Percentiles rank a stretch among this genome's conserved stretches.
Conservation (phyloP, 305 asterid genomes). For the Fraxinus dipetala region DNA sequence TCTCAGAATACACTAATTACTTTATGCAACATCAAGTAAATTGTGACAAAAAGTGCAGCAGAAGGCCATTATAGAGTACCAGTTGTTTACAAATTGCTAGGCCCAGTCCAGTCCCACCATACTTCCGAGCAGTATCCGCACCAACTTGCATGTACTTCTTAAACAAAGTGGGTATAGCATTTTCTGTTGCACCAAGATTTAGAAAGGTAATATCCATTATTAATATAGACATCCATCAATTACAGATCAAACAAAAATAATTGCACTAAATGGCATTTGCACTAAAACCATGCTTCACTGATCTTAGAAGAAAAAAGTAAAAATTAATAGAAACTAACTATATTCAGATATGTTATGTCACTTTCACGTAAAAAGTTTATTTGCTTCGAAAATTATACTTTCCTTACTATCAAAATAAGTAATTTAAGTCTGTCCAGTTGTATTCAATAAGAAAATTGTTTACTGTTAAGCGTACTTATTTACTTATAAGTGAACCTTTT, state of each 20-base stretch:
- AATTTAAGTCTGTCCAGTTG: background rate
- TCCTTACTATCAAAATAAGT: background rate
- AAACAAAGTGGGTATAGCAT: slow-evolving; percentile 68
- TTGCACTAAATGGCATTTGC: background rate
- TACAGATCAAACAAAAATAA: background rate
- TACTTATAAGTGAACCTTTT: background rate
- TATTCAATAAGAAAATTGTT: background rate
- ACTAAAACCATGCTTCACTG: background rate
- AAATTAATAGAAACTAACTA: background rate
- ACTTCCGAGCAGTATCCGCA: slow-evolving; percentile 85
- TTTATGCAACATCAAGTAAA: background rate
- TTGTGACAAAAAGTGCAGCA: background rate
- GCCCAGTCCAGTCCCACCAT: slow-evolving; percentile 97
- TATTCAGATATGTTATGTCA: background rate
- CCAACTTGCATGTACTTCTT: slow-evolving; percentile 96
- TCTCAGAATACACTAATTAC: background rate
- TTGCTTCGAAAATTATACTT: background rate
- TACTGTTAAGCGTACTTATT: background rate
- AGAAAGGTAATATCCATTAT: background rate
- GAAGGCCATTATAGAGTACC: slow-evolving; percentile 39
- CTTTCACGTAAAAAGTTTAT: background rate
- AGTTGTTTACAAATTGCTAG: slow-evolving; percentile 85
- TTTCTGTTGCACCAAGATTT: slow-evolving; percentile 43
- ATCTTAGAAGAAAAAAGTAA: background rate
- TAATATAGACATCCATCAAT: background rate